Evolutionary conservation across 1,284 basidiomycete genomes (phyloP), one percentile per base, ranked within the genome.

Genomic region (Boletus semigastroideus): DNA sequence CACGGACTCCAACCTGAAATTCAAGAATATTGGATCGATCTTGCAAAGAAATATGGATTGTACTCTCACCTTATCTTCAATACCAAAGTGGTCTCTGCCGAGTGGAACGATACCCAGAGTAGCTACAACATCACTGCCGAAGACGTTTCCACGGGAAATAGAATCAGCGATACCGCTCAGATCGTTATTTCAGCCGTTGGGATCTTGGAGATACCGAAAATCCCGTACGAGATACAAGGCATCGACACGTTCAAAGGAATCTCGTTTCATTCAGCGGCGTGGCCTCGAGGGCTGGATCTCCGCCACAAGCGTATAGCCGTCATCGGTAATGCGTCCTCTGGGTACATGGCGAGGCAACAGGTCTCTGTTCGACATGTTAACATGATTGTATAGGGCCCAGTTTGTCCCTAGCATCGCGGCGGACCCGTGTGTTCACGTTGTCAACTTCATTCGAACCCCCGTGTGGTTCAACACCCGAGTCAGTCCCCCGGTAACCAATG

Each of bases 251-350:
- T 66, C 64, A 71, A 75, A 50, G 80, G 79, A 1, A 51, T 58
- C 9, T 62, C 76, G 22, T 65, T 78, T 43, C 81, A 83, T 60
- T 79, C 77, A 2, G 76, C 77, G 2, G 60, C 62, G 12, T 82
- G 76, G 73, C 69, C 76, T 36, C 55, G 65, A 8, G 64, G 67
- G 11, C 62, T 78, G 33, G 67, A 76, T 51, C 65, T 78, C 22
- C 65, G 59, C 11, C 71, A 68, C 20, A 78, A 79, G 58, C 68
- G 67, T 38, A 72, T 80, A 4, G 78, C 74, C 3, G 61, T 82
- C 17, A 70, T 82, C 48, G 80, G 80, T 11, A 81, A 78, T 55
- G 81, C 78, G 1, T 74, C 77, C 17, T 78, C 78, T 37, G 76
- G 63, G 66, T 67, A 51, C 33, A 49, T 38, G 3, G 19, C 27